A percentile compares a stretch with the other conserved stretches of the same genome.
phyloP scores from a whole-genome alignment of 441 rosid species.

The Gossypium davidsonii region DNA sequence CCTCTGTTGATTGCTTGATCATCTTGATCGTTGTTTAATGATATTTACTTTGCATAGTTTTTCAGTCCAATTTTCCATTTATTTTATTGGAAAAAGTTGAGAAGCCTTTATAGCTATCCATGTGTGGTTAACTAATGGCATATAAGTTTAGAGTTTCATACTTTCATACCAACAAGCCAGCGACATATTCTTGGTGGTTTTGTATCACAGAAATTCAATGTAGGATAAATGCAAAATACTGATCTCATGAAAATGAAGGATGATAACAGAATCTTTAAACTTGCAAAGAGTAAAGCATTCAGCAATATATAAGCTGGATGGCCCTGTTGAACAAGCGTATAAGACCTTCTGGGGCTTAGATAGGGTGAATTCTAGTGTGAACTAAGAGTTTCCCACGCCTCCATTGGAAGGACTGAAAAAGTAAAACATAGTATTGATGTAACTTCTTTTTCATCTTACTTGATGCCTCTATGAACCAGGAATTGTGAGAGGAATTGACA shows the following conservation, averaged over 20 bases:
- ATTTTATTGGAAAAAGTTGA: background rate
- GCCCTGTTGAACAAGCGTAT: background rate
- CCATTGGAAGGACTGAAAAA: background rate
- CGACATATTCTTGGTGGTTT: background rate
- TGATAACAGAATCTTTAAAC: background rate
- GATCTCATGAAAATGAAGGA: background rate
- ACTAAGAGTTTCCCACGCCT: background rate
- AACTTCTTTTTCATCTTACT: background rate
- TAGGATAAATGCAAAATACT: background rate
- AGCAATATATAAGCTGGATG: background rate
- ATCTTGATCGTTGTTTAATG: background rate
- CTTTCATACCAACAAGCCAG: background rate
- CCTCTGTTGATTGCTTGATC: background rate
- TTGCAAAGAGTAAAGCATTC: background rate
- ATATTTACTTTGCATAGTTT: background rate
- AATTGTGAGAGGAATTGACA: conserved; percentile 81
- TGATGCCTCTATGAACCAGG: conserved; percentile 39
- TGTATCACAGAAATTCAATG: background rate
- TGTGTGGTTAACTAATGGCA: background rate
- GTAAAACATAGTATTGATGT: background rate
- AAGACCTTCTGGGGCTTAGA: background rate
- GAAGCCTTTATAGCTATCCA: background rate
- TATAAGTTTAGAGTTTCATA: background rate
- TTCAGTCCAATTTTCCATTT: background rate
- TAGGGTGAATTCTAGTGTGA: background rate